Percentiles rank a stretch among this genome's conserved stretches.
Evolutionary conservation across 768 basidiomycete species (phyloP).

Genomic region (Termitomyces sp.): DNA sequence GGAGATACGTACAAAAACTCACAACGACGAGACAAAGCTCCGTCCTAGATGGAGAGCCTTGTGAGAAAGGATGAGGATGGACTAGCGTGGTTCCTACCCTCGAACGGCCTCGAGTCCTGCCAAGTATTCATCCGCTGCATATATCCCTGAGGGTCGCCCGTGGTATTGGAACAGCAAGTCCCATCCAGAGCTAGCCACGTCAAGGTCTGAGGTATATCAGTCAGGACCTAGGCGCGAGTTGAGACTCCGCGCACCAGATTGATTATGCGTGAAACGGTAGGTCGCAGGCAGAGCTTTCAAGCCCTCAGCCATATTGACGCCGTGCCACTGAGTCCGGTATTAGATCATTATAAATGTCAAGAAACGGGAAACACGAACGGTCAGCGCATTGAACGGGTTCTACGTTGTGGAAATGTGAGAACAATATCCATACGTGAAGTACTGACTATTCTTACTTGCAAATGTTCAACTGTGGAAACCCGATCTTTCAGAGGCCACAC

Average conservation of each 20-base stretch:
- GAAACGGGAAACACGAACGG: conserved; percentile 18
- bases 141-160: conserved; percentile 50
- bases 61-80: neutral
- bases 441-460: conserved; percentile 14
- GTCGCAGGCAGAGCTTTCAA: conserved; percentile 49
- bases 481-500: neutral
- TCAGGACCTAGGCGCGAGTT: neutral
- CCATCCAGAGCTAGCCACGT: conserved; percentile 45
- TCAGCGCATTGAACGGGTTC: conserved; percentile 43
- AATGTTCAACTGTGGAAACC: conserved; percentile 21
- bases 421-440: neutral
- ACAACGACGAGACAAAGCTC: conserved; percentile 52
- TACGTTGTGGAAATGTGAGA: conserved; percentile 1
- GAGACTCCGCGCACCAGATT: conserved; percentile 31
- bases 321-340: conserved; percentile 40
- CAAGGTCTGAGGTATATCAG: conserved; percentile 29
- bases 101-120: conserved; percentile 49
- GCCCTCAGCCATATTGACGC: conserved; percentile 54
- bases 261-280: conserved; percentile 50
- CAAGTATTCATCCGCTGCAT: conserved; percentile 51
- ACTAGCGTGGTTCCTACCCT: conserved; percentile 27
- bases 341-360: neutral
- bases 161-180: conserved; percentile 55
- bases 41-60: conserved; percentile 26
- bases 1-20: conserved; percentile 10